phyloP scores from a whole-genome alignment of 352 stramenopile genomes.

The Phytophthora podocarpi region DNA sequence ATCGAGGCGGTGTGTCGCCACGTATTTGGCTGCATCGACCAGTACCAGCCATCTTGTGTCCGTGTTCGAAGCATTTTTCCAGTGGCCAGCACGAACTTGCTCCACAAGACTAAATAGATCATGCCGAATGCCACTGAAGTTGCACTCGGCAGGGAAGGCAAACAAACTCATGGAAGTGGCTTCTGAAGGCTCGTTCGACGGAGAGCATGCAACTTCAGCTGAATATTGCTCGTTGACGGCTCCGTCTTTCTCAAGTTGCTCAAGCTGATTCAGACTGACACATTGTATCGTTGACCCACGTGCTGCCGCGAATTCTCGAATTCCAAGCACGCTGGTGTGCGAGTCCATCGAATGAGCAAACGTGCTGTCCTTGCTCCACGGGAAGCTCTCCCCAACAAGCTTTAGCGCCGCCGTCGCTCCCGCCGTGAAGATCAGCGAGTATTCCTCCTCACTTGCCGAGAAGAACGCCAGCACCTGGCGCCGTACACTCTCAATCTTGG shows the following conservation, averaged over 20 bases:
- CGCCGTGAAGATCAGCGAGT: conserved; percentile 86
- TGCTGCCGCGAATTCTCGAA: conserved; percentile 49
- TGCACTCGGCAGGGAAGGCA: conserved; percentile 77
- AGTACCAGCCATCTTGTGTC: conserved; percentile 60
- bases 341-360: conserved; percentile 72
- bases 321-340: conserved; percentile 78
- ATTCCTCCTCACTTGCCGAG: conserved; percentile 65
- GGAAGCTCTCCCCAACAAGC: conserved; percentile 82
- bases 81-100: conserved; percentile 31
- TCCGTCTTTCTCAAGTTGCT: conserved; percentile 27
- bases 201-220: background rate
- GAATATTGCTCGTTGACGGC: background rate
- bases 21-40: conserved; percentile 76
- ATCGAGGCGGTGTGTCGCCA: conserved; percentile 58
- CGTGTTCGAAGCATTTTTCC: conserved; percentile 15
- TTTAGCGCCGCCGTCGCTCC: conserved; percentile 84
- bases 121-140: conserved; percentile 73
- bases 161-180: conserved; percentile 47
- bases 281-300: conserved; percentile 33
- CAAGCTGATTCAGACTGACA: conserved; percentile 47
- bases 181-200: background rate
- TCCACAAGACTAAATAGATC: conserved; percentile 44
- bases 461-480: conserved; percentile 75
- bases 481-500: conserved; percentile 48
- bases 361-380: conserved; percentile 54